phyloP scores from a whole-genome alignment of 805 yeast species.

The Suhomyces sp. region DNA sequence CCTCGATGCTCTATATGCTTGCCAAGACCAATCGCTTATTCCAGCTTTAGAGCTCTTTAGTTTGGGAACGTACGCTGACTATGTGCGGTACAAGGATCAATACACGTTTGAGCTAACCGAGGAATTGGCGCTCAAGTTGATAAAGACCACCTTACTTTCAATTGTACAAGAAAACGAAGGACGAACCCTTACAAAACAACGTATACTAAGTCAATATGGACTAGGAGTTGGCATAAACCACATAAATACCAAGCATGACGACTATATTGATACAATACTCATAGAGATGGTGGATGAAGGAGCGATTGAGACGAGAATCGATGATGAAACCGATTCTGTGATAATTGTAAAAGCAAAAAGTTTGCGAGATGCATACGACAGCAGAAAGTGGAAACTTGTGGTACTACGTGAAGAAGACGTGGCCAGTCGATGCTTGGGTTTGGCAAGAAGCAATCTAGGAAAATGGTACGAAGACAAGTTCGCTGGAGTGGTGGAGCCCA shows the following conservation, averaged over 20 bases:
- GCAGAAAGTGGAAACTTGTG: slow-evolving; percentile 15
- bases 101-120: slow-evolving; percentile 5
- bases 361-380: slow-evolving; percentile 33
- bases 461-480: slow-evolving; percentile 21
- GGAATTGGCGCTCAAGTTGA: slow-evolving; percentile 17
- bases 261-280: slow-evolving; percentile 17
- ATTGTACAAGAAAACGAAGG: slow-evolving; percentile 23
- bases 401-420: slow-evolving; percentile 27
- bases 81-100: slow-evolving; percentile 14
- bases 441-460: slow-evolving; percentile 16
- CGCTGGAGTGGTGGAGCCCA: background rate
- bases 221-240: slow-evolving; percentile 9
- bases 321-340: slow-evolving; percentile 19
- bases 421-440: slow-evolving; percentile 13
- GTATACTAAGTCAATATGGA: slow-evolving; percentile 15
- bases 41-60: slow-evolving; percentile 36
- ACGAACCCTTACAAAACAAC: slow-evolving; percentile 9
- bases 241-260: slow-evolving; percentile 5
- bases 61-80: slow-evolving; percentile 31
- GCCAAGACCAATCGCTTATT: background rate
- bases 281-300: slow-evolving; percentile 25
- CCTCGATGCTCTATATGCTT: background rate
- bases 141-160: slow-evolving; percentile 25
- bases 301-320: slow-evolving; percentile 24
- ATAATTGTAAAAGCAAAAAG: slow-evolving; percentile 15